phyloP scores from a whole-genome alignment of 176 grass and related monocot genomes.

The Juncus inflexus region DNA sequence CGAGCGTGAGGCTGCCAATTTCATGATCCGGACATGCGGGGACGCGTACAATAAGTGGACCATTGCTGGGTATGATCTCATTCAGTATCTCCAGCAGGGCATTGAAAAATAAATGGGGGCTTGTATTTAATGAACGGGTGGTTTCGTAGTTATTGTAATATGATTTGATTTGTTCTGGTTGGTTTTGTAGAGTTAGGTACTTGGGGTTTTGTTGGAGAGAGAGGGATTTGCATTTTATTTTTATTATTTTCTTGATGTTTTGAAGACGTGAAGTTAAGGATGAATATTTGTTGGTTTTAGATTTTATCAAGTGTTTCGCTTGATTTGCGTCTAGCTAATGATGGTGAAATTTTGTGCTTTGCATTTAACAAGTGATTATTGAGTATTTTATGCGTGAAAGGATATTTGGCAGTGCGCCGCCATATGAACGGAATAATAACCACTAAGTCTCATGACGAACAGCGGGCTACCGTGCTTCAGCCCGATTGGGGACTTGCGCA shows the following conservation, averaged over 20 bases:
- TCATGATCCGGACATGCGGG: constrained; percentile 85
- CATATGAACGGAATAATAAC: constrained; percentile 94
- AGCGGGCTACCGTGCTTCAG: constrained; percentile 97
- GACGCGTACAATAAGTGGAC: constrained; percentile 99
- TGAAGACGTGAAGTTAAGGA: too few relatives aligned
- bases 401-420: constrained; percentile 83
- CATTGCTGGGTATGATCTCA: constrained; percentile 96
- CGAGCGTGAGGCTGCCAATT: constrained; percentile 91
- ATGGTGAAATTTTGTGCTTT: too few relatives aligned
- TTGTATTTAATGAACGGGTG: constrained; percentile 29
- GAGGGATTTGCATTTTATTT: not conserved
- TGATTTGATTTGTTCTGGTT: not conserved
- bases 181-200: not conserved
- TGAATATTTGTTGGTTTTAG: too few relatives aligned
- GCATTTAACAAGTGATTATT: too few relatives aligned
- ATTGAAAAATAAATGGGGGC: constrained; percentile 73
- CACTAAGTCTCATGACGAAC: constrained; percentile 87
- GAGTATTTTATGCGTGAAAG: constrained; percentile 70
- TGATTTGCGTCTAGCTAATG: too few relatives aligned
- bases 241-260: not conserved
- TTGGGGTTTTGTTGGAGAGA: not conserved
- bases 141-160: constrained; percentile 20
- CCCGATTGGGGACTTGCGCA: constrained; percentile 80
- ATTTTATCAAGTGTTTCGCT: too few relatives aligned
- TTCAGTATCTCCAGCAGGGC: constrained; percentile 96